A percentile compares a stretch with the other conserved stretches of the same genome.
Evolutionary conservation across 1,284 basidiomycete genomes (phyloP).

Genomic region (Moniliella sp.): DNA sequence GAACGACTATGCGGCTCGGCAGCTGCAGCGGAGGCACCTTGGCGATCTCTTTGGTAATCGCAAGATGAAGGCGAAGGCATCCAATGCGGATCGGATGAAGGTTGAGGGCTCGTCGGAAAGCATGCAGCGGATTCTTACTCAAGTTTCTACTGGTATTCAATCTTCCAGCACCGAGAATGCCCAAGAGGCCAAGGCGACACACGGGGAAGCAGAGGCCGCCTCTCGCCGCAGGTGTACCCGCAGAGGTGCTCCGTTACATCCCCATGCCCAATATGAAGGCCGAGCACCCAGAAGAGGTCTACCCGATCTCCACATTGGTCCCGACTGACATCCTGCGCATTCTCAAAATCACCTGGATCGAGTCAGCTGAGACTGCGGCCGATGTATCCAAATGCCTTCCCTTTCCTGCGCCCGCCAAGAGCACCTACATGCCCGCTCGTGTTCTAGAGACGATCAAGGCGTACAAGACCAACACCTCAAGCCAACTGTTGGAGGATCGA

Average conservation of each 20-base stretch:
- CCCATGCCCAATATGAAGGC: slow-evolving; percentile 21
- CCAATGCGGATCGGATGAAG: slow-evolving; percentile 30
- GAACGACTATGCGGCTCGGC: slow-evolving; percentile 12
- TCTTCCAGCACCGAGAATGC: slow-evolving; percentile 4
- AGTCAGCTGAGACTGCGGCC: slow-evolving; percentile 1
- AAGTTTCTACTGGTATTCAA: slow-evolving; percentile 20
- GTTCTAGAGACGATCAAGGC: slow-evolving; percentile 7
- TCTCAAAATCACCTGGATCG: slow-evolving; percentile 4
- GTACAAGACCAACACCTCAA: neutral
- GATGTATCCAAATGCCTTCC: slow-evolving; percentile 6
- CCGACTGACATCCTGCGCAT: slow-evolving; percentile 9
- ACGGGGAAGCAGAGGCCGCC: no score
- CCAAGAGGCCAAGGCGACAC: slow-evolving; percentile 6
- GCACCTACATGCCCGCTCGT: slow-evolving; percentile 7
- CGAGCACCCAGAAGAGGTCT: slow-evolving; percentile 18
- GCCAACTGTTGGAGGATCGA: neutral
- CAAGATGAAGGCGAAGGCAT: slow-evolving; percentile 23
- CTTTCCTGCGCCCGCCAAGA: slow-evolving; percentile 1
- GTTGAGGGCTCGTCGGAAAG: slow-evolving; percentile 20
- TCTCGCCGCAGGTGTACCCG: slow-evolving; percentile 3
- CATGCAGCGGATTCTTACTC: slow-evolving; percentile 21
- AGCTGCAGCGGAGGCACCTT: slow-evolving; percentile 15
- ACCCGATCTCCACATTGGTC: slow-evolving; percentile 17
- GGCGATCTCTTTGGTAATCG: slow-evolving; percentile 30
- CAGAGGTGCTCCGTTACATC: slow-evolving; percentile 7